Evolutionary conservation across 768 basidiomycete genomes (phyloP), one percentile per base, ranked within the genome.

Genomic region (Pulveroboletus sp.): DNA sequence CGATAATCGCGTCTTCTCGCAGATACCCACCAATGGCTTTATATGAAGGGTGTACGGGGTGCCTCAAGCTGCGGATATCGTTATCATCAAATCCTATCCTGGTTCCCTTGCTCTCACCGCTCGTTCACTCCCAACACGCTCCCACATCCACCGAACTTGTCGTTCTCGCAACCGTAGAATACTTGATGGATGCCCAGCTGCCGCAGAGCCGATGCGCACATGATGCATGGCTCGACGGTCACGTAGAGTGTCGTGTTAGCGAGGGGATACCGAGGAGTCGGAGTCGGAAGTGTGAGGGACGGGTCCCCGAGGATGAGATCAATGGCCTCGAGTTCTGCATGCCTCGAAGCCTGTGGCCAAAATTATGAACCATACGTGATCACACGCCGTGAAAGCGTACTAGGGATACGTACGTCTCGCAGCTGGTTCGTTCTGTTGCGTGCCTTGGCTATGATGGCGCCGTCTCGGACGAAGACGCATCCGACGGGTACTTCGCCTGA

Each of bases 141-240:
- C 37, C 91, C 95, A 68, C 93, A 95, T 4, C 96, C 96, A 8
- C 96, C 95, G 57, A 99, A 98, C 51, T 93, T 79, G 55, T 96
- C 95, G 66, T 99, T 99, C 18, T 80, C 87, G 66, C 93, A 95
- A 2, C 96, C 96, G 65, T 90, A 98, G 52, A 82, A 88, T 6
- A 97, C 95, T 56, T 86, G 77, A 50, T 82, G 83, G 59, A 99
- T 91, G 14, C 94, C 94, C 54, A 95, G 70, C 70, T 98, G 96
- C 47, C 95, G 80, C 31, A 99, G 77, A 10, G 95, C 96, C 21
- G 91, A 93, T 11, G 93, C 92, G 57, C 96, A 99, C 96, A 98
- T 98, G 66, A 98, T 93, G 69, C 96, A 99, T 0, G 95, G 96
- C 69, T 99, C 95, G 46, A 99, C 96, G 5, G 96, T 99, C 45